Percentiles rank a stretch among this genome's conserved stretches.
Evolutionary conservation across 306 rosid genomes (phyloP).

Genomic region (Gastrolobium bilobum): DNA sequence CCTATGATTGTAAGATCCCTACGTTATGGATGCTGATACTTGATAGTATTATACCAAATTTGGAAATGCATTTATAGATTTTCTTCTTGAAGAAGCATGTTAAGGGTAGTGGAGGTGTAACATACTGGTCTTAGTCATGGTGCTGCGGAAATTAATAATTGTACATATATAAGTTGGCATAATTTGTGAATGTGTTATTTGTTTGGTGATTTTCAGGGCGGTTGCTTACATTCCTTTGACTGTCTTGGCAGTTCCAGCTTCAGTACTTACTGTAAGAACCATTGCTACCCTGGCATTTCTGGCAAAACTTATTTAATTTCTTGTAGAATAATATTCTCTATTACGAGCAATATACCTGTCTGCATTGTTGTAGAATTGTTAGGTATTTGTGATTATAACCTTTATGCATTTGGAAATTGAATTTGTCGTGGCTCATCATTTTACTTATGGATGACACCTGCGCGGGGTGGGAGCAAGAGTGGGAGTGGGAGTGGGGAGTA

Average conservation of each 20-base stretch:
- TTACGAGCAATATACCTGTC: neutral
- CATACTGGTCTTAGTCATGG: neutral
- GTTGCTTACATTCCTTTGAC: conserved; percentile 96
- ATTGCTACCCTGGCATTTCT: conserved; percentile 9
- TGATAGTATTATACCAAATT: neutral
- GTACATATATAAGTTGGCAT: neutral
- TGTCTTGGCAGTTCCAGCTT: conserved; percentile 97
- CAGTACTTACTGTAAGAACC: conserved; percentile 87
- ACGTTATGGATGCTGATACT: conserved; percentile 5
- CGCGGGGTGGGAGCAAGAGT: neutral
- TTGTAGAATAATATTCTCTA: conserved; percentile 32
- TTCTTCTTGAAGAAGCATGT: neutral
- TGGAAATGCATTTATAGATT: conserved; percentile 6
- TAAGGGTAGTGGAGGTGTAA: neutral
- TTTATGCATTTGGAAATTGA: conserved; percentile 39
- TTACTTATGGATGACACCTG: neutral
- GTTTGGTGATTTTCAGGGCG: conserved; percentile 67
- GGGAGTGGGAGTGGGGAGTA: neutral
- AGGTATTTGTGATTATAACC: conserved; percentile 34
- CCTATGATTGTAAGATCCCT: conserved; percentile 3
- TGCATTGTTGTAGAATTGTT: conserved; percentile 18
- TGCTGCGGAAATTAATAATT: neutral
- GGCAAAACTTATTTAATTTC: conserved; percentile 10
- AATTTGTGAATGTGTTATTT: conserved; percentile 26
- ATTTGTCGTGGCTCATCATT: conserved; percentile 18